These are phyloP conservation scores for Colletotrichum salicis DNA, from an alignment of 2,329 filamentous ascomycete species.

Conservation along the genomic window DNA sequence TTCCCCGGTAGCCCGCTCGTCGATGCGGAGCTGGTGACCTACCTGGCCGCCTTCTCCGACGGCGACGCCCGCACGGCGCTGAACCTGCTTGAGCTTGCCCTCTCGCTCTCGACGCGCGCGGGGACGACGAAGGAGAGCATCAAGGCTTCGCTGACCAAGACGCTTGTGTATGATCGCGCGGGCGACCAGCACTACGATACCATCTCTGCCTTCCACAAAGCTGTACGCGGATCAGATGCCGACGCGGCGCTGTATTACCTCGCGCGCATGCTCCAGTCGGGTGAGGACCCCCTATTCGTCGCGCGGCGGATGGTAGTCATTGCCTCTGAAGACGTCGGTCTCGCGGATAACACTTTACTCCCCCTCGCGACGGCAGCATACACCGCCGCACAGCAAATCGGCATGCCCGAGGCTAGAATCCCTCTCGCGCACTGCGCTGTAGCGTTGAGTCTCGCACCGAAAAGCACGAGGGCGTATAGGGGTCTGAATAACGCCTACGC, in stretches of 20 bases:
- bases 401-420: slow-evolving; percentile 94
- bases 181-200: slow-evolving; percentile 98
- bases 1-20: slow-evolving; percentile 67
- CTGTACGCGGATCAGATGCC: slow-evolving; percentile 85
- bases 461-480: slow-evolving; percentile 88
- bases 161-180: slow-evolving; percentile 91
- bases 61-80: slow-evolving; percentile 93
- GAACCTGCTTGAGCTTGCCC: slow-evolving; percentile 89
- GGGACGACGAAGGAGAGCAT: slow-evolving; percentile 79
- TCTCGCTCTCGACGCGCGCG: slow-evolving; percentile 75
- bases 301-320: slow-evolving; percentile 94
- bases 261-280: slow-evolving; percentile 92
- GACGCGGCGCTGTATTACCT: slow-evolving; percentile 95
- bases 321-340: slow-evolving; percentile 90
- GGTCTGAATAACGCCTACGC: slow-evolving; percentile 83
- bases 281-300: slow-evolving; percentile 92
- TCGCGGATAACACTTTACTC: slow-evolving; percentile 87
- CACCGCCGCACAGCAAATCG: slow-evolving; percentile 89
- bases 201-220: slow-evolving; percentile 97
- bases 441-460: slow-evolving; percentile 82
- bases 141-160: slow-evolving; percentile 87
- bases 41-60: slow-evolving; percentile 87
- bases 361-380: slow-evolving; percentile 87
- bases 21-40: slow-evolving; percentile 80
- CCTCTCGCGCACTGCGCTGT: slow-evolving; percentile 89